Percentiles rank a stretch among this genome's conserved stretches.
These are phyloP conservation scores for Ascochyta viciae-villosae DNA, from an alignment of 2,329 filamentous ascomycete species.

Conservation along the genomic window DNA sequence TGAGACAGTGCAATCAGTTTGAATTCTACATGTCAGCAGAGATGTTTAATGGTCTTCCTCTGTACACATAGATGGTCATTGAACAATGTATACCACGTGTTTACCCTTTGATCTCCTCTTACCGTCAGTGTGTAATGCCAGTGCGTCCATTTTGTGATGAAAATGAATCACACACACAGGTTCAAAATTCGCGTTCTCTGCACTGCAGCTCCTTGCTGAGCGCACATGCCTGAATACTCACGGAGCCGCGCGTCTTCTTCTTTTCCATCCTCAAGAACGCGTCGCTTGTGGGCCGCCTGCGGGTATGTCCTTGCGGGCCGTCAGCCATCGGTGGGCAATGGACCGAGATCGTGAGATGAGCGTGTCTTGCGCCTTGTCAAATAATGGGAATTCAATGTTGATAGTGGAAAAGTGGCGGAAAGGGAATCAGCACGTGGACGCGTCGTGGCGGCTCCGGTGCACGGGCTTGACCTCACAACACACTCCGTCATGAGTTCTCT, in stretches of 20 bases:
- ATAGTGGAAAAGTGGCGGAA: background rate
- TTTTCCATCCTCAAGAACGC: background rate
- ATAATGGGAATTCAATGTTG: background rate
- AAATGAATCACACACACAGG: background rate
- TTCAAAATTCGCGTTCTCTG: background rate
- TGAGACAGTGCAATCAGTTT: background rate
- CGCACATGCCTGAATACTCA: background rate
- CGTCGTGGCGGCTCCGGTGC: background rate
- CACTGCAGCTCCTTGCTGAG: background rate
- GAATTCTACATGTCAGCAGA: background rate
- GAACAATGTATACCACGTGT: background rate
- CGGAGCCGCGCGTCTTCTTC: constrained; percentile 7
- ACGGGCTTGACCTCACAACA: background rate
- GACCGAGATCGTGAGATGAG: background rate
- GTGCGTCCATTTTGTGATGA: background rate
- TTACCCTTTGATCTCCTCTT: background rate
- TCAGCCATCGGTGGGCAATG: background rate
- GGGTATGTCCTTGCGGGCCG: background rate
- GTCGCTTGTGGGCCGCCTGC: constrained; percentile 6
- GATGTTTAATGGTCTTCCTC: background rate
- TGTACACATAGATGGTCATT: background rate
- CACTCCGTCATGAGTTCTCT: too few relatives aligned
- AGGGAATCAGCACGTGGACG: background rate
- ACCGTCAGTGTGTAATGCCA: background rate
- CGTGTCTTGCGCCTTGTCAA: background rate